Conservation (phyloP, 2,329 filamentous ascomycete species). For the Amauroascus verrucosus region DNA sequence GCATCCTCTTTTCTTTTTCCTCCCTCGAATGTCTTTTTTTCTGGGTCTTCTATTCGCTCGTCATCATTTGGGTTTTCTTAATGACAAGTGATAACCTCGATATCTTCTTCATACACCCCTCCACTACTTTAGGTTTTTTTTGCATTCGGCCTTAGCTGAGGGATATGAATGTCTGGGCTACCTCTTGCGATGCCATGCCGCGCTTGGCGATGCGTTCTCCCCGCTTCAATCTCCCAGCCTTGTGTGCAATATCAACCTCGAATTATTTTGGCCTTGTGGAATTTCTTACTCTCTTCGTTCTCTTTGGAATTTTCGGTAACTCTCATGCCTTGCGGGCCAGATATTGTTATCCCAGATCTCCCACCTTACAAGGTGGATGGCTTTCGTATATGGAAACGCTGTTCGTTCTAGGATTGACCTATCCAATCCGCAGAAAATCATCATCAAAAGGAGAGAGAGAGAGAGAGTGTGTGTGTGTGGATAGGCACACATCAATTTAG, state of each 20-base stretch:
- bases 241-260: background rate
- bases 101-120: constrained; percentile 3
- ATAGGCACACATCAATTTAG: background rate
- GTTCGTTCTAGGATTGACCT: background rate
- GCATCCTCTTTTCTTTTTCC: constrained; percentile 1
- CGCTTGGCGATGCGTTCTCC: background rate
- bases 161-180: background rate
- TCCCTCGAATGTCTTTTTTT: background rate
- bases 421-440: background rate
- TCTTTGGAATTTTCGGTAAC: background rate
- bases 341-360: background rate
- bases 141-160: background rate
- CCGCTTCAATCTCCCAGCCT: background rate
- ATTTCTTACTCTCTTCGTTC: background rate
- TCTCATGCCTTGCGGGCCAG: background rate
- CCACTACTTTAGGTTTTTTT: constrained; percentile 1
- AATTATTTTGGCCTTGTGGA: background rate
- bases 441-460: background rate
- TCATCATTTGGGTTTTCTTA: background rate
- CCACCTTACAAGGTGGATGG: background rate
- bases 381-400: background rate
- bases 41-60: background rate
- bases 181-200: background rate
- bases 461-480: constrained; percentile 3
- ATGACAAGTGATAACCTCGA: background rate